Evolutionary conservation across 768 basidiomycete genomes (phyloP), one percentile per base, ranked within the genome.

Genomic region (Holtermannia corniformis): DNA sequence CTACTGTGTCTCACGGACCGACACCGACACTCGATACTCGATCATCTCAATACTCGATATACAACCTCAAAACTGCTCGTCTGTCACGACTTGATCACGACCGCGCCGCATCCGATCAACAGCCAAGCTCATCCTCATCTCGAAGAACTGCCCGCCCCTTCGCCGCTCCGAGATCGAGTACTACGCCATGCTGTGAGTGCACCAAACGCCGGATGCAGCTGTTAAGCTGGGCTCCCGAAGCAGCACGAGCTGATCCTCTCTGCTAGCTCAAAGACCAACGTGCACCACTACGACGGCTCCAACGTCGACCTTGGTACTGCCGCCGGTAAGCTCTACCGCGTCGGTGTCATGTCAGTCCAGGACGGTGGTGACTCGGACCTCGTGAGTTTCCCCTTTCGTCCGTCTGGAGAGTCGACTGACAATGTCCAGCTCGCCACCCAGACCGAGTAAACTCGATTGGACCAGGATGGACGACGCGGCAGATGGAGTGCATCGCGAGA

Each of bases 161-260:
- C 89, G 95, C 75, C 95, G 95, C 76, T 96, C 93, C 56, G 95
- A 99, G 80, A 81, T 99, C 55, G 95, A 99, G 79, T 99, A 97
- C 80, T 99, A 97, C 73, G 95, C 91, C 77, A 95, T 95, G 92
- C 81, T 99, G 70, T 71, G 48, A 54, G 70, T 69, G 13, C 32
- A 37, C 32, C 16, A 7, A 7, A 16, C 16, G 10, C 7, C 32
- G 16, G 7, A 7, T 16, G 10, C 32, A 7, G 16, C 32, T 37
- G 7, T 16, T 28, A 22, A 2, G 11, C 28, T 25, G 7, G 23
- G 3, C 28, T 45, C 3, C 1, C 22, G 23, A 10, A 20, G 27
- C 3, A 16, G 50, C n/a, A 50, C 41, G n/a, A 47, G 2, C 21
- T 5, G 5, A 24, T n/a, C 26, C 24, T 20, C 3, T 49, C n/a